Conservation (phyloP, 2,329 filamentous ascomycete species). For the Penicillium crustosum region DNA sequence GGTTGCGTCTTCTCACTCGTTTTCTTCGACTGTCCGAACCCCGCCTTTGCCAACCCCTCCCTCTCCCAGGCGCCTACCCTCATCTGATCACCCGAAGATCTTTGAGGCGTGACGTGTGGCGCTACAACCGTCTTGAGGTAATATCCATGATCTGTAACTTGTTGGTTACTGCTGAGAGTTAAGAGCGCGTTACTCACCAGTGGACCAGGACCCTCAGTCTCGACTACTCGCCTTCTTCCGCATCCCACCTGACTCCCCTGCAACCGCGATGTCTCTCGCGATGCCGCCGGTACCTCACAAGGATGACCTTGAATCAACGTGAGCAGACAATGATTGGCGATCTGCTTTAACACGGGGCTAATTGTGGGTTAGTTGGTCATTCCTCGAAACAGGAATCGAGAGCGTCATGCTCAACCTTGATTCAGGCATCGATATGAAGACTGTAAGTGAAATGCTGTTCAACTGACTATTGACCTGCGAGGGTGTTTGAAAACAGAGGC, state of each 20-base stretch:
- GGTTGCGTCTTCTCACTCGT: not conserved
- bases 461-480: not conserved
- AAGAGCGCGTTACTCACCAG: not conserved
- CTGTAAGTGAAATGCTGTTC: constrained; percentile 50
- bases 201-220: not conserved
- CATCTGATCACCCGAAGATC: constrained; percentile 4
- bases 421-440: constrained; percentile 89
- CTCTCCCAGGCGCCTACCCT: not conserved
- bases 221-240: constrained; percentile 5
- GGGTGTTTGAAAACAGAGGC: not conserved
- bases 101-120: constrained; percentile 19
- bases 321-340: constrained; percentile 34
- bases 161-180: not conserved
- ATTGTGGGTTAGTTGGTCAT: constrained; percentile 68
- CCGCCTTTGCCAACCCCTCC: not conserved
- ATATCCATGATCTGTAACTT: not conserved
- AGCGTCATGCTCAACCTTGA: constrained; percentile 92
- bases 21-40: not conserved
- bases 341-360: constrained; percentile 11
- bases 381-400: constrained; percentile 82
- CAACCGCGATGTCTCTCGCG: constrained; percentile 36
- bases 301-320: constrained; percentile 63
- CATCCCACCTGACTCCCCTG: constrained; percentile 2
- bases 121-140: constrained; percentile 13
- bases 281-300: constrained; percentile 52